phyloP scores from a whole-genome alignment of 345 rosid species.

The Dimocarpus longan region DNA sequence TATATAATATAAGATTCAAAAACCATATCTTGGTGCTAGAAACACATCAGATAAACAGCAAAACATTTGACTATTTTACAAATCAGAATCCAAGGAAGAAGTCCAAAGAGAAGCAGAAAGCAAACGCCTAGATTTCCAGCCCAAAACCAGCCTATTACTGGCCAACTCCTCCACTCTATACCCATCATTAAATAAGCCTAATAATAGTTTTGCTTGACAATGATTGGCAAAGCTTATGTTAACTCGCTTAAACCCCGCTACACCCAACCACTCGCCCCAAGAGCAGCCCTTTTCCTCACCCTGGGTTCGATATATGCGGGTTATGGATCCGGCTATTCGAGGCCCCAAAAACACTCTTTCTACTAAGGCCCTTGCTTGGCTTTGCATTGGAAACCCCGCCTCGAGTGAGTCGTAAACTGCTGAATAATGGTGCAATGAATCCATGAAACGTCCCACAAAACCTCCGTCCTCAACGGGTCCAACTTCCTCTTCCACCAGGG shows the following conservation, averaged over 20 bases:
- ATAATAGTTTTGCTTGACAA: conserved; percentile 79
- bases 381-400: conserved; percentile 71
- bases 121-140: conserved; percentile 83
- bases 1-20: too few species aligned
- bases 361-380: conserved; percentile 61
- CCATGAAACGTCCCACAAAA: conserved; percentile 75
- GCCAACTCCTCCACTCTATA: conserved; percentile 69
- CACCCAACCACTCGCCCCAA: conserved; percentile 58
- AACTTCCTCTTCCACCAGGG: conserved; percentile 70
- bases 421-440: conserved; percentile 79
- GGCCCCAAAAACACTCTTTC: conserved; percentile 77
- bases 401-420: conserved; percentile 84
- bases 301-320: conserved; percentile 41
- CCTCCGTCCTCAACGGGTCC: conserved; percentile 56
- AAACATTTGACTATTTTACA: conserved; percentile 16
- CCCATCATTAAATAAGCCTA: conserved; percentile 80
- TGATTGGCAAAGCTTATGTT: conserved; percentile 75
- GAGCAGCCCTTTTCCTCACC: conserved; percentile 37
- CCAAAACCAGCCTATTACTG: conserved; percentile 61
- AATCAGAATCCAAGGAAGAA: conserved; percentile 38
- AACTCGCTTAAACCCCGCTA: conserved; percentile 46
- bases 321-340: conserved; percentile 55
- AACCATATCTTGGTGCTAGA: neutral
- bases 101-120: conserved; percentile 85
- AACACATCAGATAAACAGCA: neutral